Evolutionary conservation across 805 yeast genomes (phyloP), one percentile per base, ranked within the genome.

Genomic region (Candida krabiensis): DNA sequence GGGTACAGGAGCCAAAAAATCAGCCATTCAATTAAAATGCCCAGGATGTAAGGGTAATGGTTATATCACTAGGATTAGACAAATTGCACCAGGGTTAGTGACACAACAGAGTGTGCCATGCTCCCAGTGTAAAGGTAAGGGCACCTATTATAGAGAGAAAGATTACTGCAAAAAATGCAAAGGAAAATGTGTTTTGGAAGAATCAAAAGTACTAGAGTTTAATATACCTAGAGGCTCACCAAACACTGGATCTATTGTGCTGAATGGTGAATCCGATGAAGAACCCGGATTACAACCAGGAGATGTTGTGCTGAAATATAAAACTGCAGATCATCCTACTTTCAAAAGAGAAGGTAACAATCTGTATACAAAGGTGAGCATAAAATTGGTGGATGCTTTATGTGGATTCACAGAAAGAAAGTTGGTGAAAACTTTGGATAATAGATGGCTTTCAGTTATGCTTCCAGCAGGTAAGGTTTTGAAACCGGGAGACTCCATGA

Each of bases 381-480:
- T 91, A 27, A 70, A 95, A 2, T 66, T 91, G 35, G 77, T 77
- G 11, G 98, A 91, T 48, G 82, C 96, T 0, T 67, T 91, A n/a
- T 75, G 87, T 42, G 98, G 98, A 2, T 83, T 90, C 52, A 65
- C 74, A 24, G 67, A 80, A 19, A 73, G 76, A 35, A 72, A 75
- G 9, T 67, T 88, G 2, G 64, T 84, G 8, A 76, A 75, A 47
- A 93, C 87, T 46, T 70, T 90, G 38, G 98, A 93, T 61, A 90
- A 83, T 13, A 77, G 97, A 45, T 75, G 79, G 25, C 60, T 89
- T 11, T 73, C 73, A 36, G 57, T 90, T 11, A 66, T 77, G 0
- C 74, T 83, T 0, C 89, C 90, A 1, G 65, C 72, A 4, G 97
- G 97, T 1, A 83, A 83, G 60, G 96, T 91, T 5, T 54, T 89